These are phyloP conservation scores for Phytophthora chlamydospora DNA, from an alignment of 352 stramenopile genomes.

Conservation along the genomic window DNA sequence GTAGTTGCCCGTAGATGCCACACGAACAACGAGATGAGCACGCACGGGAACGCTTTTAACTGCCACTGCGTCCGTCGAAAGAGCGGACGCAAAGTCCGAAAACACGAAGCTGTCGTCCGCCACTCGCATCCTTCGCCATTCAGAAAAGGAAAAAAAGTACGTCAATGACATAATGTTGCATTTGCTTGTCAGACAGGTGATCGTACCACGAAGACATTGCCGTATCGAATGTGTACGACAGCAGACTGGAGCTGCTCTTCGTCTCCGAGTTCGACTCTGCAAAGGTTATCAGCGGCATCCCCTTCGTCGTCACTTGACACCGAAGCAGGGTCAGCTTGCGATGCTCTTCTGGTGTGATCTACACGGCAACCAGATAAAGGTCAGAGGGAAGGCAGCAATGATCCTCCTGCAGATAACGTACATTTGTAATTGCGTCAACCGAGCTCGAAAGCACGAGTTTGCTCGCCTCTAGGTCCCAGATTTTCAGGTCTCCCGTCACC, in stretches of 20 bases:
- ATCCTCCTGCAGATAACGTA: conserved; percentile 24
- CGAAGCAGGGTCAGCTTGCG: conserved; percentile 72
- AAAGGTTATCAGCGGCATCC: conserved; percentile 86
- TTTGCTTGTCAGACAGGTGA: neutral
- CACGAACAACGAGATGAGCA: conserved; percentile 5
- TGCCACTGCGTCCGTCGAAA: conserved; percentile 74
- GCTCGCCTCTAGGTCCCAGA: conserved; percentile 68
- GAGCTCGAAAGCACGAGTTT: conserved; percentile 62
- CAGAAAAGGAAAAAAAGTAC: conserved; percentile 7
- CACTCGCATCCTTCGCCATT: conserved; percentile 87
- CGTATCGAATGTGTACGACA: conserved; percentile 83
- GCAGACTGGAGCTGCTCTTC: conserved; percentile 57
- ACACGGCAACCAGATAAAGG: conserved; percentile 8
- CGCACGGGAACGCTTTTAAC: conserved; percentile 72
- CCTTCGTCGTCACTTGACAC: conserved; percentile 70
- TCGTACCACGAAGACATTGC: conserved; percentile 78
- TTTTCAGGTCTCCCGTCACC: conserved; percentile 62
- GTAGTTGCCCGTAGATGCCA: neutral
- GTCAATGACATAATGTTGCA: neutral
- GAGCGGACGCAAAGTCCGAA: conserved; percentile 80
- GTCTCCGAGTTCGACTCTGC: conserved; percentile 61
- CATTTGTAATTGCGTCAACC: conserved; percentile 68
- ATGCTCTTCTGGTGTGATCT: conserved; percentile 32
- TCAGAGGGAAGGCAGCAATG: conserved; percentile 1
- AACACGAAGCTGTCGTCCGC: conserved; percentile 87